Conservation (phyloP, 2,329 filamentous ascomycete species). For the Penicillium expansum region DNA sequence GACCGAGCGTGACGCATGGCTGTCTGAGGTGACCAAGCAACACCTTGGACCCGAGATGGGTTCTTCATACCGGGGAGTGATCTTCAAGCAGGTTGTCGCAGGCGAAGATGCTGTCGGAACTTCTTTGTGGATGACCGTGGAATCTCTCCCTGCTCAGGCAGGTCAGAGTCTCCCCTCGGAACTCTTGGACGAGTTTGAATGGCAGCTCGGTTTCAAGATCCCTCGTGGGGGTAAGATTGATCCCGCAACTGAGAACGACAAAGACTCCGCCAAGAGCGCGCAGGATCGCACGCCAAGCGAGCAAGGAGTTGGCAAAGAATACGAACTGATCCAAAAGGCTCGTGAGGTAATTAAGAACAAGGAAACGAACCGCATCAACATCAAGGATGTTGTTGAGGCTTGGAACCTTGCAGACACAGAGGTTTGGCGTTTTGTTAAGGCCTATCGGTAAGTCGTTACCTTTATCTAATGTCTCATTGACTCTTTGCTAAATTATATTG, state of each 20-base stretch:
- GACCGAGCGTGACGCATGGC: constrained; percentile 74
- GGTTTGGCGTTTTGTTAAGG: constrained; percentile 62
- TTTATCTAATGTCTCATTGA: constrained; percentile 1
- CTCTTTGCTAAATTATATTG: constrained; percentile 6
- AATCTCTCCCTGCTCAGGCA: constrained; percentile 49
- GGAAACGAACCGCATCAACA: constrained; percentile 37
- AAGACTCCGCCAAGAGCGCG: constrained; percentile 28
- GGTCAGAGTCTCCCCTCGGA: constrained; percentile 55
- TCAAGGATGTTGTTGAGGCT: constrained; percentile 48
- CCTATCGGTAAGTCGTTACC: constrained; percentile 46
- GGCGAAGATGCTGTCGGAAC: constrained; percentile 61
- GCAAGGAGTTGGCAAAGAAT: constrained; percentile 43
- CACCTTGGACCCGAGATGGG: constrained; percentile 63
- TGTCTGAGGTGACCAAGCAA: constrained; percentile 67
- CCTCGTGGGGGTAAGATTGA: constrained; percentile 53
- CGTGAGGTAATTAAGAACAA: constrained; percentile 45
- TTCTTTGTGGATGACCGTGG: constrained; percentile 79
- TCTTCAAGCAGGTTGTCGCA: constrained; percentile 79
- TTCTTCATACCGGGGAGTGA: constrained; percentile 64
- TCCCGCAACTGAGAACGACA: constrained; percentile 35
- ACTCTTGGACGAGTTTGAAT: constrained; percentile 67
- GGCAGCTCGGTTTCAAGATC: constrained; percentile 83
- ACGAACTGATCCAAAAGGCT: constrained; percentile 51
- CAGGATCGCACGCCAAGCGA: constrained; percentile 39
- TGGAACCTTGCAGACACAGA: constrained; percentile 64